These are phyloP conservation scores for Citrus medica DNA, from an alignment of 345 rosid genomes.

Conservation along the genomic window DNA sequence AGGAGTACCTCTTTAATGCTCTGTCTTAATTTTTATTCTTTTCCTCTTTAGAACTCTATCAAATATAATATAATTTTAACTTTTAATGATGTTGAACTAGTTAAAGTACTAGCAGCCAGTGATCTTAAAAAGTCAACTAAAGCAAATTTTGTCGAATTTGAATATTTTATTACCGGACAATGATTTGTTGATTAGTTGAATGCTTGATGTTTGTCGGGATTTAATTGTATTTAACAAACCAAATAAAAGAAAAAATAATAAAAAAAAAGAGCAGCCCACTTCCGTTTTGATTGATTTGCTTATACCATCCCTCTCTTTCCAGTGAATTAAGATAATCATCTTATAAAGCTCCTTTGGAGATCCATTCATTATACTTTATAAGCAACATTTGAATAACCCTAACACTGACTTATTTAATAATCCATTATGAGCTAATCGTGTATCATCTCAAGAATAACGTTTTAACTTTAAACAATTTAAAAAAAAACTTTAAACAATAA, in stretches of 20 bases:
- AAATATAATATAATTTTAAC: background rate
- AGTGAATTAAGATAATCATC: background rate
- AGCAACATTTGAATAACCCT: background rate
- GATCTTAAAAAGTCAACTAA: conserved; percentile 12
- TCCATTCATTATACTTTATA: background rate
- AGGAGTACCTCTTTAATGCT: background rate
- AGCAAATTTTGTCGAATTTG: background rate
- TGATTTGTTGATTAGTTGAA: background rate
- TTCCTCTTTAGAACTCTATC: background rate
- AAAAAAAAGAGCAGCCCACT: background rate
- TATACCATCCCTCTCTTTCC: background rate
- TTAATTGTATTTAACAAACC: background rate
- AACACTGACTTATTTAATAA: background rate
- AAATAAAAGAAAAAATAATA: background rate
- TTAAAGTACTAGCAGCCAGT: conserved; percentile 9
- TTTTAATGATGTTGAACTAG: background rate
- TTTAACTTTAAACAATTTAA: no score
- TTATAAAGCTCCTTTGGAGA: background rate
- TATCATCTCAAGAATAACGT: background rate
- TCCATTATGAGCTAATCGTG: background rate
- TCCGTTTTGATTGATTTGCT: background rate
- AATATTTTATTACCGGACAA: background rate
- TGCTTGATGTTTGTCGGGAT: background rate
- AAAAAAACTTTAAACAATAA: no score
- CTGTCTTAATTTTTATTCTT: background rate